Conservation (phyloP, 2,329 filamentous ascomycete species). For the Nigrospora sphaerica region DNA sequence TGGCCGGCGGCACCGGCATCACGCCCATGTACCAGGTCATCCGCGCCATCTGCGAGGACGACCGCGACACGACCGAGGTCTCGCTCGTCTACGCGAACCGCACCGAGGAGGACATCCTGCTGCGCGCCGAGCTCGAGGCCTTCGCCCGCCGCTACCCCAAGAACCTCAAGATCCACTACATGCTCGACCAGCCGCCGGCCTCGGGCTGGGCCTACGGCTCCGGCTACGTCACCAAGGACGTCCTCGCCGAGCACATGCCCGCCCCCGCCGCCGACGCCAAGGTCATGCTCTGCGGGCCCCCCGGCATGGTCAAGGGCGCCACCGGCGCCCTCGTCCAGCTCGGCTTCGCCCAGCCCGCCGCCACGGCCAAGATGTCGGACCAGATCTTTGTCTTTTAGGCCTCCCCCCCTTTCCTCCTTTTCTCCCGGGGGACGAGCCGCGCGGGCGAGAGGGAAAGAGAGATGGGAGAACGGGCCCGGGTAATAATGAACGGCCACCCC, state of each 20-base stretch:
- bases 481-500: too few relatives aligned
- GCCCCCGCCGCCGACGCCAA: conserved; percentile 36
- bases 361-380: conserved; percentile 43
- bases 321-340: conserved; percentile 42
- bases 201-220: conserved; percentile 36
- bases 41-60: conserved; percentile 55
- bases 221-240: conserved; percentile 43
- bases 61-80: conserved; percentile 48
- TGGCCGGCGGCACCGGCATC: conserved; percentile 44
- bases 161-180: conserved; percentile 49
- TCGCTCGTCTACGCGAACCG: conserved; percentile 54
- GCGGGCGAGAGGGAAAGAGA: too few relatives aligned
- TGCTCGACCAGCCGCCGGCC: conserved; percentile 38
- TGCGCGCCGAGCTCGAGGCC: conserved; percentile 46
- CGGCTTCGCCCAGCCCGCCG: conserved; percentile 43
- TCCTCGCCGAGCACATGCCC: conserved; percentile 44
- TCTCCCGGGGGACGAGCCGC: not conserved
- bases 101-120: conserved; percentile 51
- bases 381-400: conserved; percentile 37
- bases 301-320: conserved; percentile 49
- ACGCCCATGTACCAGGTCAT: conserved; percentile 57
- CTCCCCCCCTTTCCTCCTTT: too few relatives aligned
- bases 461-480: too few relatives aligned
- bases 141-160: conserved; percentile 42
- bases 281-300: conserved; percentile 53